Evolutionary conservation across 257 asterid species (phyloP).

Genomic region (Solanum ossicruentum): DNA sequence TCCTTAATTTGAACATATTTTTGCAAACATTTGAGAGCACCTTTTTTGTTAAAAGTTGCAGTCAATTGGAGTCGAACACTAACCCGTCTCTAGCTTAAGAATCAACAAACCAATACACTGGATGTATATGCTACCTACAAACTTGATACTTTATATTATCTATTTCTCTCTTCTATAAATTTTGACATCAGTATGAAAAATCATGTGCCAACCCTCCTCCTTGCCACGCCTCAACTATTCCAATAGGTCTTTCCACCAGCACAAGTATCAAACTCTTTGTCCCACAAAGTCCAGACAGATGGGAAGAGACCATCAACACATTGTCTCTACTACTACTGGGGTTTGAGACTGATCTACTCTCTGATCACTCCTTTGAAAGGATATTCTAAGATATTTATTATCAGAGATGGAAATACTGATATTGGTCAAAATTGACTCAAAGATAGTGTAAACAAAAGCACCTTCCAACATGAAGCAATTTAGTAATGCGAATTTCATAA

Average conservation of each 20-base stretch:
- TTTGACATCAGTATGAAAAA: too few relatives aligned
- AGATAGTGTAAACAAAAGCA: background rate
- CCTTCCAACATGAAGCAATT: background rate
- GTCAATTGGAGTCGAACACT: too few relatives aligned
- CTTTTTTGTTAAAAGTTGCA: too few relatives aligned
- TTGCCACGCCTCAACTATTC: too few relatives aligned
- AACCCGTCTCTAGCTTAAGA: too few relatives aligned
- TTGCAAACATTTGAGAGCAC: too few relatives aligned
- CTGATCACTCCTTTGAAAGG: background rate
- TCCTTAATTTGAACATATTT: too few relatives aligned
- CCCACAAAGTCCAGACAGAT: background rate
- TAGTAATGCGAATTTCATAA: background rate
- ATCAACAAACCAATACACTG: too few relatives aligned
- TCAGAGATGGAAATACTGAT: background rate
- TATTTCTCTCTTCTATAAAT: too few relatives aligned
- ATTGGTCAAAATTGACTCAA: background rate
- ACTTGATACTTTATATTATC: too few relatives aligned
- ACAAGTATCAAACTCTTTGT: background rate
- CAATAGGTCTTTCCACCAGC: background rate
- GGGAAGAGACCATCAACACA: background rate
- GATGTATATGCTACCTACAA: too few relatives aligned
- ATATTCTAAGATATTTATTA: background rate
- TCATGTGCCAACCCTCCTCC: too few relatives aligned
- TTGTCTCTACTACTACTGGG: background rate
- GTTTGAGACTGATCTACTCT: background rate